Base-by-base conservation (phyloP, 768 basidiomycete genomes). In the Austroboletus festivus region DNA sequence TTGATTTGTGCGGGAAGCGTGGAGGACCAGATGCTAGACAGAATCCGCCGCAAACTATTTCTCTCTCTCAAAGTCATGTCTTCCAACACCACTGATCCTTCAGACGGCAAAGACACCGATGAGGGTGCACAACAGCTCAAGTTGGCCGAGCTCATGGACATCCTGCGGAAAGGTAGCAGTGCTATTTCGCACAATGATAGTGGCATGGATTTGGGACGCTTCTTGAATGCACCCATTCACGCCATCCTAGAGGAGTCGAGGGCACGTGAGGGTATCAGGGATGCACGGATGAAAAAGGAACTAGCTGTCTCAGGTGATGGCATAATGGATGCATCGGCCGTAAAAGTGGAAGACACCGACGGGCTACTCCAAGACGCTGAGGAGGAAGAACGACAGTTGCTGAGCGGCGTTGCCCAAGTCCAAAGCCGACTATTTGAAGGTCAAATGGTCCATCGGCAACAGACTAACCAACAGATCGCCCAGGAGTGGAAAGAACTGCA, bases 11-110 rank as follows among this genome's bases (percentile, higher is more conserved):
- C 76, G 42, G 81, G 80, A 12, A 82, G 79, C 38, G 86, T 88
- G 35, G 86, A 88, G 59, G 86, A 88, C 59, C 84, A 87, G 53
- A 86, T 86, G 74, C 72, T 87, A 5, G 81, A 83, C 52, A 75
- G 84, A 26, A 77, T 86, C 44, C 81, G 84, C 38, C 78, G 81
- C 44, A 89, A 89, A 63, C 71, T 88, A 6, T 84, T 82, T 62
- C 71, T 84, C 4, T 82, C 83, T 1, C 54, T 80, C 42, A 84
- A 83, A 61, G 74, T 84, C 52, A 82, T 84, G 78, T 73, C 73
- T 19, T 66, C 70, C 5, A 72, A 71, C n/a, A 24, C 26, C 18
- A 53, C 55, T 23, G 22, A 59, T 2, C 46, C 56, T 12, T 58
- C 63, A 16, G 47, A 50, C 18, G 46, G 22, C 21, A 53, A 54